phyloP scores from a whole-genome alignment of 2,329 filamentous ascomycete genomes.

The Arthroderma uncinatum region DNA sequence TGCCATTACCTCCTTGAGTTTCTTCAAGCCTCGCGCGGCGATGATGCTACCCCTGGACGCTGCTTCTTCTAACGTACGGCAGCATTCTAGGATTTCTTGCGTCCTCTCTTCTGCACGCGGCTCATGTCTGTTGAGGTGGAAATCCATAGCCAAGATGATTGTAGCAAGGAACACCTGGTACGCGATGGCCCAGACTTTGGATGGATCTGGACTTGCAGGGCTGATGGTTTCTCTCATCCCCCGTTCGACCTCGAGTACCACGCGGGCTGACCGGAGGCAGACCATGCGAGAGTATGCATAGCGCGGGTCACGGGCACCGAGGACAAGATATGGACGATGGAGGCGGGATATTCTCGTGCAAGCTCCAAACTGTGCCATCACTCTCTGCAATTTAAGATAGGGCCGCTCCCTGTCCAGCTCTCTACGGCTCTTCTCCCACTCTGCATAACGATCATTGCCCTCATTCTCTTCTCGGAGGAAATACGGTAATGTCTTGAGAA shows the following conservation, averaged over 20 bases:
- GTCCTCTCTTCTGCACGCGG: conserved; percentile 26
- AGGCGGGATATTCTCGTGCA: conserved; percentile 30
- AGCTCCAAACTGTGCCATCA: conserved; percentile 27
- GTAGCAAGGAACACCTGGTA: conserved; percentile 34
- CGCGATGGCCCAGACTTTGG: conserved; percentile 25
- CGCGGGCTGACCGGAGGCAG: conserved; percentile 30
- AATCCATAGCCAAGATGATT: conserved; percentile 30
- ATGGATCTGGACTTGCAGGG: conserved; percentile 20
- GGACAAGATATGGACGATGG: conserved; percentile 32
- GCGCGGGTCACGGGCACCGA: conserved; percentile 25
- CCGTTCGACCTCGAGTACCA: conserved; percentile 28
- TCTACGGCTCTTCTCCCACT: conserved; percentile 14
- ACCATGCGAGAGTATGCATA: conserved; percentile 31
- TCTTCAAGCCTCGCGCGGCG: conserved; percentile 5
- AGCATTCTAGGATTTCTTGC: conserved; percentile 30
- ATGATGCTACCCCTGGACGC: background rate
- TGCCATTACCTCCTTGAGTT: conserved; percentile 5
- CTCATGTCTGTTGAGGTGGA: conserved; percentile 32
- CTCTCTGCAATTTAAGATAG: conserved; percentile 27
- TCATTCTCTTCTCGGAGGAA: conserved; percentile 30
- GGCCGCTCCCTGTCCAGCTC: conserved; percentile 23
- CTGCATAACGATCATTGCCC: conserved; percentile 13
- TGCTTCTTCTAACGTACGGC: conserved; percentile 22
- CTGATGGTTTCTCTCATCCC: background rate
- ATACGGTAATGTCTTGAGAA: conserved; percentile 23